Percentiles rank a stretch among this genome's conserved stretches.
These are phyloP conservation scores for Pleurostoma richardsiae DNA, from an alignment of 2,329 filamentous ascomycete species.

Conservation along the genomic window DNA sequence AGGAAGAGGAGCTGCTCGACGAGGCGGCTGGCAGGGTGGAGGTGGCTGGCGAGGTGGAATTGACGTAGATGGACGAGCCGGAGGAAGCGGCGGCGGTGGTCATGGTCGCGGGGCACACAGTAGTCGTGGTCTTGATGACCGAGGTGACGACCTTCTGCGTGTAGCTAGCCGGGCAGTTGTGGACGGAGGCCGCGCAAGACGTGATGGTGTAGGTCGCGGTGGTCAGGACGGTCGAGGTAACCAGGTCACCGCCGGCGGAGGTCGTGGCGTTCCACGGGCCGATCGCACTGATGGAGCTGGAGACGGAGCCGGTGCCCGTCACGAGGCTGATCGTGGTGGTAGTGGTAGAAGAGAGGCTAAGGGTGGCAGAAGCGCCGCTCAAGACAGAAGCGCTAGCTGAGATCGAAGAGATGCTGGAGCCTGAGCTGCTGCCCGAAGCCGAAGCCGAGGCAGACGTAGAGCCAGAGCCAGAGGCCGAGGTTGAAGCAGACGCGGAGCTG, in stretches of 20 bases:
- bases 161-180: conserved; percentile 21
- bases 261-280: background rate
- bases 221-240: conserved; percentile 14
- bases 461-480: conserved; percentile 1
- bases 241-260: conserved; percentile 5
- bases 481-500: background rate
- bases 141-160: conserved; percentile 19
- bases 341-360: background rate
- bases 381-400: background rate
- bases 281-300: conserved; percentile 1
- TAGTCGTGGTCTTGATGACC: conserved; percentile 15
- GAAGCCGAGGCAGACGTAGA: conserved; percentile 2
- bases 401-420: background rate
- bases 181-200: conserved; percentile 18
- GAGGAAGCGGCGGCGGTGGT: conserved; percentile 3
- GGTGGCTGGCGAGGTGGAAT: background rate
- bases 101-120: conserved; percentile 16
- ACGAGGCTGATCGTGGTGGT: background rate
- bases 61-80: background rate
- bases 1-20: conserved; percentile 1
- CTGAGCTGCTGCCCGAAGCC: background rate
- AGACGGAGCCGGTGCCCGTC: conserved; percentile 2
- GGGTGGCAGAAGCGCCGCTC: conserved; percentile 1
- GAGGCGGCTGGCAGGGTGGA: conserved; percentile 1
- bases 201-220: conserved; percentile 23